Conservation (phyloP, 2,329 filamentous ascomycete species). For the Orbilia javanica region DNA sequence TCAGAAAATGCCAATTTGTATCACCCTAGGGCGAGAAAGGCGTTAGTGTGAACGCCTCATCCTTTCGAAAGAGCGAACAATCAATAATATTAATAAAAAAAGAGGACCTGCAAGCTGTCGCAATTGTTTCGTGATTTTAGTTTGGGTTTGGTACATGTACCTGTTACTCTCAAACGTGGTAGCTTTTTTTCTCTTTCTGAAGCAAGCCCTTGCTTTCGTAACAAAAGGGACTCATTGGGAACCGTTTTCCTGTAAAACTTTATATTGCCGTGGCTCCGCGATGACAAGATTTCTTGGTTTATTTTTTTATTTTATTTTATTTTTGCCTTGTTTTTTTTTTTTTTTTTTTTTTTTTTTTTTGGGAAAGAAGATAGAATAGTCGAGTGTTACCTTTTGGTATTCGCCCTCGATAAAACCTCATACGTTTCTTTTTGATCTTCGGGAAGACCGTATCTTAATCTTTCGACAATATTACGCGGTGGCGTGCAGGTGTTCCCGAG, state of each 20-base stretch:
- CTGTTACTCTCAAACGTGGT: slow-evolving; percentile 14
- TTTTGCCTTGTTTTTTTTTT: neutral
- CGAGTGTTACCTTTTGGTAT: neutral
- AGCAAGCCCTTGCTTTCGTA: neutral
- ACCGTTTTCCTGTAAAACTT: too few species aligned
- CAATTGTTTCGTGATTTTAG: slow-evolving; percentile 38
- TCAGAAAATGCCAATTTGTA: neutral
- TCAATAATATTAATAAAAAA: too few species aligned
- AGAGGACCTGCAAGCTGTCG: slow-evolving; percentile 29
- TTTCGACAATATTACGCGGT: slow-evolving; percentile 9
- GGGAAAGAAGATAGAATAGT: slow-evolving; percentile 5
- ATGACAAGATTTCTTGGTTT: too few species aligned
- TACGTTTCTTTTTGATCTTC: neutral
- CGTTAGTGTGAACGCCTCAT: slow-evolving; percentile 5
- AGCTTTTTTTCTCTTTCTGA: too few species aligned
- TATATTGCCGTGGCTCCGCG: slow-evolving; percentile 12
- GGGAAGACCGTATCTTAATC: neutral
- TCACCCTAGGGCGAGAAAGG: slow-evolving; percentile 5
- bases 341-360: neutral
- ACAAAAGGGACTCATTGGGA: too few species aligned
- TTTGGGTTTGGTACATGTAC: neutral
- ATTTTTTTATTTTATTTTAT: neutral
- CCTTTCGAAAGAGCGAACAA: slow-evolving; percentile 13
- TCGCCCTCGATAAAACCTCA: neutral
- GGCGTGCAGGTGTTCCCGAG: slow-evolving; percentile 24